Evolutionary conservation across 441 rosid species (phyloP).

Genomic region (Jatropha podagrica): DNA sequence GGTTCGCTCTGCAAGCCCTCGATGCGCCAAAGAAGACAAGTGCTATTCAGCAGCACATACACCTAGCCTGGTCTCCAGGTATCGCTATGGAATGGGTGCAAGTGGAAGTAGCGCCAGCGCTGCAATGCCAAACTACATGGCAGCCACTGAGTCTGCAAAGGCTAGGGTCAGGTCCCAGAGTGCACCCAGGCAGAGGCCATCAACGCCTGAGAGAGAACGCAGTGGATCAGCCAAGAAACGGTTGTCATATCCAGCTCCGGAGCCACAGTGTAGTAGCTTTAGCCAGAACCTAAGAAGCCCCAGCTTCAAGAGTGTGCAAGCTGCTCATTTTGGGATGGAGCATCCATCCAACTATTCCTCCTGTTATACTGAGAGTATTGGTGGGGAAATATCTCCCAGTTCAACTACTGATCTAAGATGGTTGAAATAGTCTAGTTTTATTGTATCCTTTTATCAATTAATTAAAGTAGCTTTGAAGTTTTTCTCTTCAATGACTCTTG

Average conservation of each 20-base stretch:
- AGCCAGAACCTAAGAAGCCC: constrained; percentile 67
- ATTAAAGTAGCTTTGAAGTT: neutral
- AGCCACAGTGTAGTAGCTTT: constrained; percentile 32
- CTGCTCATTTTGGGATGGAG: constrained; percentile 46
- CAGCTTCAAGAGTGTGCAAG: constrained; percentile 74
- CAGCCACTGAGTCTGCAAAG: constrained; percentile 75
- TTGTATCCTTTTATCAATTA: neutral
- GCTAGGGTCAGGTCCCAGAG: constrained; percentile 71
- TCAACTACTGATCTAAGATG: constrained; percentile 49
- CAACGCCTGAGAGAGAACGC: constrained; percentile 67
- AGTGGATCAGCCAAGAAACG: constrained; percentile 61
- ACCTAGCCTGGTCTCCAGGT: constrained; percentile 52
- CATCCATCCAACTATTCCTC: constrained; percentile 32
- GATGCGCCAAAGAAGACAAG: constrained; percentile 50
- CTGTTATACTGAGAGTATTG: constrained; percentile 35
- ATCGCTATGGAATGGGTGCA: constrained; percentile 21
- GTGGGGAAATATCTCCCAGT: constrained; percentile 54
- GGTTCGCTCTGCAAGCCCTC: constrained; percentile 61
- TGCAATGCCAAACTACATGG: constrained; percentile 77
- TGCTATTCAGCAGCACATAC: constrained; percentile 64
- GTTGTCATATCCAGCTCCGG: constrained; percentile 55
- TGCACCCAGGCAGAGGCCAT: constrained; percentile 74
- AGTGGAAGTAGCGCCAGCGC: constrained; percentile 9
- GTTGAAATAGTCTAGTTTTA: constrained; percentile 31
- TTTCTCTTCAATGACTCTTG: too few species aligned